Evolutionary conservation across 192 early-diverging fungal species (phyloP), one percentile per base, ranked within the genome.

Genomic region (Linnemannia zychae): DNA sequence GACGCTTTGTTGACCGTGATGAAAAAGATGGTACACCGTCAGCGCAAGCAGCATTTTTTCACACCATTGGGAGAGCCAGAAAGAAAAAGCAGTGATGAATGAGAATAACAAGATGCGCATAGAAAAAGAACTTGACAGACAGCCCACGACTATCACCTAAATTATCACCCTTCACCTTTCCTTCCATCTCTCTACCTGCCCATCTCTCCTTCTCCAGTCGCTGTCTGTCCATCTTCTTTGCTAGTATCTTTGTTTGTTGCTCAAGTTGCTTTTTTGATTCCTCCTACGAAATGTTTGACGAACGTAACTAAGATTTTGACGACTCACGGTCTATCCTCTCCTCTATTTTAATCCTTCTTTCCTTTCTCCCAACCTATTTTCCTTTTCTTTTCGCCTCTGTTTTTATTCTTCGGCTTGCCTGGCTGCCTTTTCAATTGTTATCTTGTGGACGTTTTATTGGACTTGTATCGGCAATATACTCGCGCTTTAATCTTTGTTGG

Each of bases 261-360:
- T 85, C 83, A 66, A 85, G 70, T 76, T 85, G 83, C 78, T 85
- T 85, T 85, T 85, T 85, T 76, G 77, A 85, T 85, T 79, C 83
- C 83, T 85, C 83, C 57, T 71, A 71, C 72, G 77, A 85, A 79
- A 85, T 79, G 77, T 79, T 79, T 76, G 83, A 85, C 83, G 83
- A 85, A 79, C 72, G 68, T 85, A 79, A 60, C 83, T 72, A 52
- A 79, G 78, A 85, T 85, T 85, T 85, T 85, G 83, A 85, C 83
- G 83, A 85, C 83, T 85, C 77, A 85, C 83, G 83, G 77, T 79
- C 73, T 72, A 57, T 75, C 72, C 67, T 71, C 40, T 74, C 49
- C 40, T 74, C 57, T 28, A 66, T 71, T 12, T 63, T 63, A 31
- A 53, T 66, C 46, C 65, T 67, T 76, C 34, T 76, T 31, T 50